Base-by-base conservation (phyloP, 805 yeast genomes). In the Metschnikowia henanensis region DNA sequence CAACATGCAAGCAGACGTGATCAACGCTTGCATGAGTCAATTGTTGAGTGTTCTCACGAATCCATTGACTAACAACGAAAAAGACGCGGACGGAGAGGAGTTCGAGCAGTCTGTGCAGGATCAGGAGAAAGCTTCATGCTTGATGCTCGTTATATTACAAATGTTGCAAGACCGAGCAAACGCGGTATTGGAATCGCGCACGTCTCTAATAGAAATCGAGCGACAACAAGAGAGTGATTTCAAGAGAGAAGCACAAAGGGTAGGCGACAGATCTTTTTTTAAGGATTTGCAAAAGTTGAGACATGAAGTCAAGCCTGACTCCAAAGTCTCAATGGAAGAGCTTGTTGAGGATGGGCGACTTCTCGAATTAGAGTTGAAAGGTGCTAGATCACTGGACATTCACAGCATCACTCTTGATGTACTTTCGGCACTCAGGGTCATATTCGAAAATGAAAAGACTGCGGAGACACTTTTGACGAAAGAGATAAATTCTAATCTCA, bases 21-120 rank as follows among this genome's bases (percentile, higher is more conserved):
- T 84, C 15, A 82, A 82, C 51, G 53, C 57, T 5, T 80, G 86
- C 83, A 58, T 80, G 45, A 56, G 56, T 0, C 66, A 72, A 13
- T 59, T 84, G 40, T 54, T 64, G 4, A 51, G 51, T 2, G 59
- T 80, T 12, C 62, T 87, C 37, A 57, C 66, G 28, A 68, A 67
- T n/a, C 80, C 80, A 0, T 68, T 86, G 6, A 53, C 60, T 3
- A 62, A 60, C 25, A 83, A 33, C 6, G 47, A 80, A 39, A 63
- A 64, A 25, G 67, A 65, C 29, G 80, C 82, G 3, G 80, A 83
- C 40, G 90, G 91, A 12, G 85, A 80, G 38, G 97, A 90, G 56
- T 94, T 91, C 61, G 82, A 79, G 10, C 76, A 75, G 4, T 82
- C 95, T 0, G 68, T 92, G 37, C 79, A 80, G 32, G 83, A 78